A percentile compares a stretch with the other conserved stretches of the same genome.
phyloP scores from a whole-genome alignment of 2,329 filamentous ascomycete genomes.

The Fusarium albidum region DNA sequence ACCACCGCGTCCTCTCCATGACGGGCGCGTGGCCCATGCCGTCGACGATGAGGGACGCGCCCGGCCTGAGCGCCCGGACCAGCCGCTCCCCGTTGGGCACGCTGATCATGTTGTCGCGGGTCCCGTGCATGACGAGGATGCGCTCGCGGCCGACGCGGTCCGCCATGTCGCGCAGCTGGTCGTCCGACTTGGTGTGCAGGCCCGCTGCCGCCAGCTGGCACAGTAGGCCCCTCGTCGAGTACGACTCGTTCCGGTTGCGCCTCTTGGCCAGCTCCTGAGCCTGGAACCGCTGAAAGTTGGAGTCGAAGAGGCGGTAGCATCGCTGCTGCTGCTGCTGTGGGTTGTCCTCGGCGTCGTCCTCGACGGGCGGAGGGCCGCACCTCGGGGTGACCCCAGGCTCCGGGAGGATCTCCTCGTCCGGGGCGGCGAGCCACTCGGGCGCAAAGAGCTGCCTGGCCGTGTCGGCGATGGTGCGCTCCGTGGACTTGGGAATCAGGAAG shows the following conservation, averaged over 20 bases:
- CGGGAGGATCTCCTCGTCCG: conserved; percentile 67
- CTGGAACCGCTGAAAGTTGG: conserved; percentile 83
- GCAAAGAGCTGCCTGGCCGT: conserved; percentile 74
- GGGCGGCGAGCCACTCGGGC: conserved; percentile 65
- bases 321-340: no score
- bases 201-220: conserved; percentile 81
- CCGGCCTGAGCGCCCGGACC: conserved; percentile 70
- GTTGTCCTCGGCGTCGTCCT: no score
- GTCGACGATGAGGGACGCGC: conserved; percentile 68
- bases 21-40: conserved; percentile 79
- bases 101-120: conserved; percentile 79
- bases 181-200: conserved; percentile 80
- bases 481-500: conserved; percentile 73
- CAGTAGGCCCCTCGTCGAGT: conserved; percentile 73
- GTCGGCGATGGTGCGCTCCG: conserved; percentile 71
- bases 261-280: conserved; percentile 82
- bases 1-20: conserved; percentile 74
- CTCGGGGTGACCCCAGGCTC: conserved; percentile 50
- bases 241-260: conserved; percentile 63
- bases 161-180: conserved; percentile 58
- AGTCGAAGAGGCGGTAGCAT: conserved; percentile 71
- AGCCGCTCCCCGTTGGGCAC: conserved; percentile 74
- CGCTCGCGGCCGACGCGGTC: conserved; percentile 75
- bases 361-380: conserved; percentile 45
- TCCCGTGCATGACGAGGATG: conserved; percentile 82